phyloP scores from a whole-genome alignment of 306 rosid species.

The Vigna hirtella region DNA sequence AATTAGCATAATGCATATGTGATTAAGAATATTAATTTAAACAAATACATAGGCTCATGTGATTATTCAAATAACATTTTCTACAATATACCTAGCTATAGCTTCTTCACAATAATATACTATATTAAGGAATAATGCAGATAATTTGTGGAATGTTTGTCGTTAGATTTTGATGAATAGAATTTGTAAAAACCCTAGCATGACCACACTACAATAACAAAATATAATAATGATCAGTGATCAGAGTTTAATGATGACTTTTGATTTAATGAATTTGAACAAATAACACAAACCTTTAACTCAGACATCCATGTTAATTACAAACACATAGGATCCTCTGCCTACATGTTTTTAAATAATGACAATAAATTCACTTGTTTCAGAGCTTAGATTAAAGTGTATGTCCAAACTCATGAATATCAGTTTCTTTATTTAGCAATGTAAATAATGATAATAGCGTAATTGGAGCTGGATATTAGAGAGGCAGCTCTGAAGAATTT shows the following conservation, averaged over 20 bases:
- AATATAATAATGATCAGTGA: constrained; percentile 13
- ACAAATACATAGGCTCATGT: neutral
- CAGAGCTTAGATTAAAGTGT: neutral
- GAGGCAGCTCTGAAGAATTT: too few relatives aligned
- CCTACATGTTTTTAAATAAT: neutral
- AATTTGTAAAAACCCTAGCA: constrained; percentile 2
- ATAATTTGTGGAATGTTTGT: constrained; percentile 34
- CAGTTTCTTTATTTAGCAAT: constrained; percentile 40
- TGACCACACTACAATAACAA: constrained; percentile 25
- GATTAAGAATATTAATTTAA: neutral
- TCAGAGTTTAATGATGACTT: constrained; percentile 9
- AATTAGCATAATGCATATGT: neutral
- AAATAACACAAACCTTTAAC: constrained; percentile 26
- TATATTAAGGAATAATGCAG: constrained; percentile 6
- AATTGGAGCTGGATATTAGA: constrained; percentile 16
- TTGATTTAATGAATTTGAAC: constrained; percentile 5
- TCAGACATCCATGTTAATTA: constrained; percentile 11
- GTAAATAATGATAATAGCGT: constrained; percentile 32
- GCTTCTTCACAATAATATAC: neutral
- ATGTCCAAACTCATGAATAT: constrained; percentile 5
- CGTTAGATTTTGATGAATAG: constrained; percentile 18
- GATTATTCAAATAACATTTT: neutral
- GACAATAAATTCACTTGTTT: constrained; percentile 18
- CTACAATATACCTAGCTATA: neutral
- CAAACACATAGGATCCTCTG: constrained; percentile 40